Conservation (phyloP, 169 alveolate species). For the Plasmodium cynomolgi region DNA sequence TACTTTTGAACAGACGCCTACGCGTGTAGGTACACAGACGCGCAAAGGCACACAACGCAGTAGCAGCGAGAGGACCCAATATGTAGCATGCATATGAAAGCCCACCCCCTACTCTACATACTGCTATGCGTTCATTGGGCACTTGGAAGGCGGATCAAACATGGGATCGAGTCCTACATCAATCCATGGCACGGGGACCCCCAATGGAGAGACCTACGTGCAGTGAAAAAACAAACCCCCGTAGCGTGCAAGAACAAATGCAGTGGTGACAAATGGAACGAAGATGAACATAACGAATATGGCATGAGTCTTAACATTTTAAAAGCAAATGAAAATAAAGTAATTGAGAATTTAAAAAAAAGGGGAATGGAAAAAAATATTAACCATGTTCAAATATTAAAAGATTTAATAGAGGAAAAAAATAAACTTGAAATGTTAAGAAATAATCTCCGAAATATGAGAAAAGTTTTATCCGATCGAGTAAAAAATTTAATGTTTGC, state of each 20-base stretch:
- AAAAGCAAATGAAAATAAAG: conserved; percentile 34
- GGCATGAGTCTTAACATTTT: conserved; percentile 50
- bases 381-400: conserved; percentile 2
- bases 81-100: conserved; percentile 51
- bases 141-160: conserved; percentile 2
- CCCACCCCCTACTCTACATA: not conserved
- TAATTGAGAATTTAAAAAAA: conserved; percentile 59
- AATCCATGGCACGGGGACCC: not conserved
- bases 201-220: not conserved
- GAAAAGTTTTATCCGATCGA: conserved; percentile 61
- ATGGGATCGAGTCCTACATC: not conserved
- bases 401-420: conserved; percentile 44
- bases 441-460: conserved; percentile 60
- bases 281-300: not conserved
- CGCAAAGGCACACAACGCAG: not conserved
- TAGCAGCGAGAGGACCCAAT: not conserved
- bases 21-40: not conserved
- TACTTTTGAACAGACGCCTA: not conserved
- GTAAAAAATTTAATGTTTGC: conserved; percentile 27
- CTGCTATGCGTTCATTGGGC: conserved; percentile 21
- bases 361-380: conserved; percentile 57
- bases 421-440: conserved; percentile 29
- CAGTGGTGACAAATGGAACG: not conserved
- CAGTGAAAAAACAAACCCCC: not conserved
- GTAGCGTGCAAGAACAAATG: not conserved